Conservation (phyloP, 148 eudicot species). For the Amaranthus cruentus region DNA sequence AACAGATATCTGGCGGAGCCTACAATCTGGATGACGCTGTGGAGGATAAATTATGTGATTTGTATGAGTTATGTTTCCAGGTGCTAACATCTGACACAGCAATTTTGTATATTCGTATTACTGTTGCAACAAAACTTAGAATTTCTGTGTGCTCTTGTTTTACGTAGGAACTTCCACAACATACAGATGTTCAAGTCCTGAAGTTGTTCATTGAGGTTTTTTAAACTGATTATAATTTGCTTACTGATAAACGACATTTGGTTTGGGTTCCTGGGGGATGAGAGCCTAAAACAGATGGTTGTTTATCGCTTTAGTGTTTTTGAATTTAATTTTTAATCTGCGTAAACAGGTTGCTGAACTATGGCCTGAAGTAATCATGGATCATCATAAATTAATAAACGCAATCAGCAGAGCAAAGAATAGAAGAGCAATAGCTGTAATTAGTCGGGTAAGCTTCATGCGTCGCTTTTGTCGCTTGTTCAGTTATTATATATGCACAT, state of each 20-base stretch:
- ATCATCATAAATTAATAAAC: constrained; percentile 11
- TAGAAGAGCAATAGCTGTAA: constrained; percentile 7
- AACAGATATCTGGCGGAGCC: neutral
- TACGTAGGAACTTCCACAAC: constrained; percentile 13
- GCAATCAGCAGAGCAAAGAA: constrained; percentile 16
- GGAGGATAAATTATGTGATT: constrained; percentile 21
- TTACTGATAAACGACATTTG: neutral
- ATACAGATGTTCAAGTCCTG: constrained; percentile 9
- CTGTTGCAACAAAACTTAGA: neutral
- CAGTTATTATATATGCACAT: too few species aligned
- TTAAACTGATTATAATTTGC: neutral
- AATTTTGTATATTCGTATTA: neutral
- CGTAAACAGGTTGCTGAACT: constrained; percentile 13
- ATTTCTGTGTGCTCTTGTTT: neutral
- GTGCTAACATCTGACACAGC: neutral
- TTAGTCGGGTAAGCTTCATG: constrained; percentile 2
- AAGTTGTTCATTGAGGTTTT: constrained; percentile 11
- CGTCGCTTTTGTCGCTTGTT: neutral
- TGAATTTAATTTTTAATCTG: neutral
- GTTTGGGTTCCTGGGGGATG: neutral
- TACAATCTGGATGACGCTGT: neutral
- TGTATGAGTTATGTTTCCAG: constrained; percentile 16
- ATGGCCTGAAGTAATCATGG: constrained; percentile 22
- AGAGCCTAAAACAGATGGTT: neutral
- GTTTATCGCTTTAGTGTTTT: neutral